Evolutionary conservation across 495 filamentous ascomycete genomes (phyloP).

Genomic region (Penicillium tannophilum): DNA sequence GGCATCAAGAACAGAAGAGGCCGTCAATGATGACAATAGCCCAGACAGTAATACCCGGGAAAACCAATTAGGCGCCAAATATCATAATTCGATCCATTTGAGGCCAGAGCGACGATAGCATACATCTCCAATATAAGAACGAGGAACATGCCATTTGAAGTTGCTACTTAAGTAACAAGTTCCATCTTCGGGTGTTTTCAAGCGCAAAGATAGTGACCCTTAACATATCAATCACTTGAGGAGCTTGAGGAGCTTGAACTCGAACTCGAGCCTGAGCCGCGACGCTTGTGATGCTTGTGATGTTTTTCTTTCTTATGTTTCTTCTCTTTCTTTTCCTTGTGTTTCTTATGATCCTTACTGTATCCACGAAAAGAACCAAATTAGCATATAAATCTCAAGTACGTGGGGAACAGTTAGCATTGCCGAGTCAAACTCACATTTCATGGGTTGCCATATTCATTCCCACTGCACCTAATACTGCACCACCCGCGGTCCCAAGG

Average conservation of each 20-base stretch:
- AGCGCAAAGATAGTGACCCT: neutral
- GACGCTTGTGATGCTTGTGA: slow-evolving; percentile 6
- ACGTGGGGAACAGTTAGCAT: neutral
- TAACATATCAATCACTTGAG: neutral
- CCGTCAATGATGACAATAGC: too few species aligned
- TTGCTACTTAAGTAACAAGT: neutral
- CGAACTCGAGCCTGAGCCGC: slow-evolving; percentile 5
- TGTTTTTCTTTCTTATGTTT: slow-evolving; percentile 8
- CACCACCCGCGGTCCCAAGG: slow-evolving; percentile 10
- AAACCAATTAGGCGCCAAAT: too few species aligned
- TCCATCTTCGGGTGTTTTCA: neutral
- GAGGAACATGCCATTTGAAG: too few species aligned
- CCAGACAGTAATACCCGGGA: too few species aligned
- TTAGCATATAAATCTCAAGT: neutral
- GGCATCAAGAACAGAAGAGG: too few species aligned
- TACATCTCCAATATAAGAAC: too few species aligned
- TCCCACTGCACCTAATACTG: slow-evolving; percentile 6
- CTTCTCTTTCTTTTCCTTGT: slow-evolving; percentile 5
- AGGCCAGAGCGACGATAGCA: too few species aligned
- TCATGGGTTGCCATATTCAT: slow-evolving; percentile 13
- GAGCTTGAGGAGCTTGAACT: slow-evolving; percentile 6
- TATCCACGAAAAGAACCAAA: neutral
- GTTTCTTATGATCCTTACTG: slow-evolving; percentile 3
- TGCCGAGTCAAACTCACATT: neutral
- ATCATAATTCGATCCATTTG: too few species aligned